Evolutionary conservation across 768 basidiomycete genomes (phyloP).

Genomic region (Mycena vulgaris): DNA sequence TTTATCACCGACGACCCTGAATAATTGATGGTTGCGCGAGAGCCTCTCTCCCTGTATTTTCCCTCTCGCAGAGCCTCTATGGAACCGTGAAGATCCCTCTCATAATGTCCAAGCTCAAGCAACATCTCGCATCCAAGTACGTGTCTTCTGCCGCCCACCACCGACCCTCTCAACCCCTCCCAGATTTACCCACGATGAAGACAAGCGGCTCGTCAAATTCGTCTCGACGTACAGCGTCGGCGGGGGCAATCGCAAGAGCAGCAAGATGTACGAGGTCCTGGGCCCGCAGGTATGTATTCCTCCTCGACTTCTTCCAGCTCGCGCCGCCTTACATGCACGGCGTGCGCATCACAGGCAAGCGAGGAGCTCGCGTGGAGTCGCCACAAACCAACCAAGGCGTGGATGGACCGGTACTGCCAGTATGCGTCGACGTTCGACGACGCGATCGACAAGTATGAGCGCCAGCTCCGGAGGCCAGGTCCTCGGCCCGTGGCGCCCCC

Average conservation of each 20-base stretch:
- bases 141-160: no score
- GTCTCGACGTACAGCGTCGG: background rate
- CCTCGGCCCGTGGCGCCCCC: background rate
- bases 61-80: no score
- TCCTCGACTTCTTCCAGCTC: background rate
- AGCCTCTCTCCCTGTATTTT: no score
- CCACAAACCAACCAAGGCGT: background rate
- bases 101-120: no score
- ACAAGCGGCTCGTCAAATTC: background rate
- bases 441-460: background rate
- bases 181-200: background rate
- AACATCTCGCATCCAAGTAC: no score
- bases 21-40: no score
- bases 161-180: no score
- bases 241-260: background rate
- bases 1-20: no score
- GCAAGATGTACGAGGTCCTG: background rate
- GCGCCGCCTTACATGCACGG: background rate
- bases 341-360: background rate
- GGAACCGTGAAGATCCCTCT: no score
- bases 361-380: slow-evolving; percentile 2
- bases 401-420: background rate
- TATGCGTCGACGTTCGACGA: background rate
- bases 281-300: background rate
- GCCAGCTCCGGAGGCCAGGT: background rate